phyloP scores from a whole-genome alignment of 108 stramenopile genomes.

The Skeletonema potamos region DNA sequence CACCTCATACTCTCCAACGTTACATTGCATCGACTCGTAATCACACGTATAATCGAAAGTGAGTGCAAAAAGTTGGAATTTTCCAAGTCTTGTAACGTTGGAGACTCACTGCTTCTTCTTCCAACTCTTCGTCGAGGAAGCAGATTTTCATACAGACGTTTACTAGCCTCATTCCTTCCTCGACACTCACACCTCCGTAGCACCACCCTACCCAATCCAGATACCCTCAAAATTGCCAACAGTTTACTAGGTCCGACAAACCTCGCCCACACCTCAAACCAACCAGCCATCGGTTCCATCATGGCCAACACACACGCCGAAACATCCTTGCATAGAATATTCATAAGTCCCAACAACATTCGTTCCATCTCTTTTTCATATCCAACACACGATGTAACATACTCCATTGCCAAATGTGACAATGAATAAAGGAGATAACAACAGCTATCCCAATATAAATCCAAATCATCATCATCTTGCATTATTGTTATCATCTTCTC shows the following conservation, averaged over 20 bases:
- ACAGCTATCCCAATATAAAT: conserved; percentile 35
- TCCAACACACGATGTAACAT: conserved; percentile 26
- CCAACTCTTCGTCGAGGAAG: not conserved
- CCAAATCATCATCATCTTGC: not conserved
- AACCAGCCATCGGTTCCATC: conserved; percentile 33
- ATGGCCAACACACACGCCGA: conserved; percentile 15
- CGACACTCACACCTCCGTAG: conserved; percentile 13
- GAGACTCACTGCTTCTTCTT: not conserved
- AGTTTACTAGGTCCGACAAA: conserved; percentile 23
- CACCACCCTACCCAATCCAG: conserved; percentile 29
- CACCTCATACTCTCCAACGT: conserved; percentile 1
- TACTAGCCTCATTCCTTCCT: conserved; percentile 5
- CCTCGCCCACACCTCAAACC: conserved; percentile 44
- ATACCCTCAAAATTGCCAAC: conserved; percentile 16
- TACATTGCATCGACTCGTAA: conserved; percentile 24
- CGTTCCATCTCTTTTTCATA: conserved; percentile 37
- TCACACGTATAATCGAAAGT: conserved; percentile 33
- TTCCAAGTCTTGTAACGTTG: conserved; percentile 13
- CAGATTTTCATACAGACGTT: not conserved
- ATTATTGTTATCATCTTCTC: not conserved
- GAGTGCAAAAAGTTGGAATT: conserved; percentile 33
- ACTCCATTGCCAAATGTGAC: conserved; percentile 24
- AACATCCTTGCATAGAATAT: conserved; percentile 10
- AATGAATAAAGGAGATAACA: conserved; percentile 3
- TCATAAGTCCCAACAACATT: conserved; percentile 30